Conservation (phyloP, 2,329 filamentous ascomycete genomes). For the Aureobasidium lini region DNA sequence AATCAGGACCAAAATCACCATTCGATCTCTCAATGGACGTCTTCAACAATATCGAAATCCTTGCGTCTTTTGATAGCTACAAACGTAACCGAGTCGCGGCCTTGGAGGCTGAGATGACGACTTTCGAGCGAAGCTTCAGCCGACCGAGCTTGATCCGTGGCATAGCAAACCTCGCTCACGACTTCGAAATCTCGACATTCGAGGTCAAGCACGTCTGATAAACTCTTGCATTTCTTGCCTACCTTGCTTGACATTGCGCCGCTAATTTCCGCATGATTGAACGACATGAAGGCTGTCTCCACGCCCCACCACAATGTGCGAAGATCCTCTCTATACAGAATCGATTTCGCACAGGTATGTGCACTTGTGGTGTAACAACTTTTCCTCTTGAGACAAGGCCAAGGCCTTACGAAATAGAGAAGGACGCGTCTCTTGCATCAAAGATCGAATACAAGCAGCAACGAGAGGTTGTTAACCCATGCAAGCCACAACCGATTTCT, state of each 20-base stretch:
- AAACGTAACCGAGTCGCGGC: neutral
- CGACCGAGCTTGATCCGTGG: neutral
- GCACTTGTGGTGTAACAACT: neutral
- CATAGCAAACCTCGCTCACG: neutral
- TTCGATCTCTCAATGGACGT: too few relatives aligned
- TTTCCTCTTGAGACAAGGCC: neutral
- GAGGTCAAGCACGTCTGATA: neutral
- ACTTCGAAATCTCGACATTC: neutral
- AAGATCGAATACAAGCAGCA: neutral
- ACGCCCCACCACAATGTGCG: neutral
- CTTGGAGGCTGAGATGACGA: neutral
- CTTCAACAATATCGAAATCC: too few relatives aligned
- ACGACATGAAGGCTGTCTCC: neutral
- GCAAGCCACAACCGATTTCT: neutral
- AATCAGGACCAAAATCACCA: too few relatives aligned
- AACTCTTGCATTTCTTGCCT: too few relatives aligned
- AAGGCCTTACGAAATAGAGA: neutral
- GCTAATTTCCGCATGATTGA: neutral
- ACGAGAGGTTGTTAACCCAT: neutral
- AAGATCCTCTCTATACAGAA: neutral
- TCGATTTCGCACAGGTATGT: neutral
- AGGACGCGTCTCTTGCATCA: neutral
- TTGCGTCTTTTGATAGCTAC: too few relatives aligned
- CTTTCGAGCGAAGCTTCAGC: neutral
- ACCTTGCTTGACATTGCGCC: neutral